A percentile compares a stretch with the other conserved stretches of the same genome.
Conservation (phyloP, 345 rosid genomes). For the Eucalyptus caleyi region DNA sequence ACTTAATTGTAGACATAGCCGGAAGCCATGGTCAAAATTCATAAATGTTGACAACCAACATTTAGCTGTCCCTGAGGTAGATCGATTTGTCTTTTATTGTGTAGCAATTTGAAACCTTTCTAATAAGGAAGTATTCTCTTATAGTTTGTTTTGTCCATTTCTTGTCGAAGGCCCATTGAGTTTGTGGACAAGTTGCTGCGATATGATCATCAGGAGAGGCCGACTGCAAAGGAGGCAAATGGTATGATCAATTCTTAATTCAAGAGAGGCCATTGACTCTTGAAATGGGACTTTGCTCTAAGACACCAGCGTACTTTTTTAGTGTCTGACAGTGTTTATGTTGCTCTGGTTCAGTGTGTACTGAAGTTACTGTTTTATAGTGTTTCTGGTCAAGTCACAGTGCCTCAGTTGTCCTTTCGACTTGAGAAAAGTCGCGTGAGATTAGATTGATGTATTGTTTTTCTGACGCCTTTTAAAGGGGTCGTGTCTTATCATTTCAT, state of each 20-base stretch:
- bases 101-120: background rate
- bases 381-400: background rate
- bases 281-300: background rate
- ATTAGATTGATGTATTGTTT: background rate
- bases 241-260: conserved; percentile 18
- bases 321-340: background rate
- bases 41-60: conserved; percentile 83
- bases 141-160: background rate
- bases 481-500: background rate
- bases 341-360: background rate
- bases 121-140: background rate
- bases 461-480: background rate
- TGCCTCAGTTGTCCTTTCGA: background rate
- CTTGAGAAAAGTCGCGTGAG: background rate
- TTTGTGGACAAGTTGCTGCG: conserved; percentile 91
- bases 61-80: conserved; percentile 89
- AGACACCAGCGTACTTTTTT: background rate
- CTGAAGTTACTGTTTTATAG: background rate
- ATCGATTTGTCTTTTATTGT: background rate
- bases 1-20: conserved; percentile 46
- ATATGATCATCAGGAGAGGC: conserved; percentile 98
- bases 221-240: conserved; percentile 97
- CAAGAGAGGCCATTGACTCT: background rate
- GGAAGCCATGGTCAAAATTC: conserved; percentile 91
- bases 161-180: conserved; percentile 63